Evolutionary conservation across 2,329 filamentous ascomycete genomes (phyloP).

Genomic region (Ophiostoma novo-ulmi): DNA sequence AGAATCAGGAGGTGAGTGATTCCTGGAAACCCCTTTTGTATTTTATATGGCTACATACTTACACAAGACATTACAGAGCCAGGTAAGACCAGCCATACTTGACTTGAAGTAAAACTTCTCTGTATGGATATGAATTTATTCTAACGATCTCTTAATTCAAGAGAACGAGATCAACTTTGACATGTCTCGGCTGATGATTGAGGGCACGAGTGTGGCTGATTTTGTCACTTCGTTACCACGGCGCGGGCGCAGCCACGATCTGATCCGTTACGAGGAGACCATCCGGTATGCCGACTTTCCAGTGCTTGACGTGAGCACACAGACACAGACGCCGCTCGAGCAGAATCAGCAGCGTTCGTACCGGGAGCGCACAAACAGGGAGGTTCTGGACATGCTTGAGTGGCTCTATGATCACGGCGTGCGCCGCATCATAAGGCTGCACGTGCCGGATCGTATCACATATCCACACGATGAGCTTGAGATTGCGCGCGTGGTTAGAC

Average conservation of each 20-base stretch:
- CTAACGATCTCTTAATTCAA: neutral
- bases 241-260: neutral
- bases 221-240: slow-evolving; percentile 21
- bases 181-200: slow-evolving; percentile 22
- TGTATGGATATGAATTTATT: too few species aligned
- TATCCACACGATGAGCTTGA: slow-evolving; percentile 24
- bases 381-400: slow-evolving; percentile 23
- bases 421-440: slow-evolving; percentile 23
- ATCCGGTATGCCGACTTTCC: too few species aligned
- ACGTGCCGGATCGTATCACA: slow-evolving; percentile 22
- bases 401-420: slow-evolving; percentile 22
- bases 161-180: slow-evolving; percentile 23
- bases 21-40: neutral
- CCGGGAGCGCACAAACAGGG: slow-evolving; percentile 9
- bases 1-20: slow-evolving; percentile 21
- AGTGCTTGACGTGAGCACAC: slow-evolving; percentile 1
- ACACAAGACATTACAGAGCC: too few species aligned
- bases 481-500: slow-evolving; percentile 10
- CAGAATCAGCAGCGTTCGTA: slow-evolving; percentile 14
- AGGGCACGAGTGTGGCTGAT: slow-evolving; percentile 18
- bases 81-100: too few species aligned
- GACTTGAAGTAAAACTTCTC: too few species aligned
- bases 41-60: too few species aligned
- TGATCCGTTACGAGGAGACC: too few species aligned
- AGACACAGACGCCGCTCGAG: neutral